These are phyloP conservation scores for Aspergillus sp. DNA, from an alignment of 2,329 filamentous ascomycete species.

Conservation along the genomic window DNA sequence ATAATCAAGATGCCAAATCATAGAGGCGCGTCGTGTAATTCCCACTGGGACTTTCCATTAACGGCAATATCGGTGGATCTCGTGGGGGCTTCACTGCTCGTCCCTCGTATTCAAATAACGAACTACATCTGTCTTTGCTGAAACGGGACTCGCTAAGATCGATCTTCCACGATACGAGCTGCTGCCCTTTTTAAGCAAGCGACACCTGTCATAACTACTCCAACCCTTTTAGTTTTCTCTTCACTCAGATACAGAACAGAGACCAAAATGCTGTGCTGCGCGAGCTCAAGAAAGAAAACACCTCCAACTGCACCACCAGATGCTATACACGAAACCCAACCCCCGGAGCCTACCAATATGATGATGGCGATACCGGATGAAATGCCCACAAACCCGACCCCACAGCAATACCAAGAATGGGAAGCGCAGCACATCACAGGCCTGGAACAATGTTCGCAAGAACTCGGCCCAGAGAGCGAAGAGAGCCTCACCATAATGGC, in stretches of 20 bases:
- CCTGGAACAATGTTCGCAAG: neutral
- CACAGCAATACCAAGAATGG: neutral
- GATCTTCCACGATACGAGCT: neutral
- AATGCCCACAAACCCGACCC: neutral
- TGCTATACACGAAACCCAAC: neutral
- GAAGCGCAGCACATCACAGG: neutral
- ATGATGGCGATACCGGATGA: neutral
- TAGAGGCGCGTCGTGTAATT: too few relatives aligned
- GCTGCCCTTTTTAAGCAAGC: neutral
- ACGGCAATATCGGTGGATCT: too few relatives aligned
- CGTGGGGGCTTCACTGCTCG: too few relatives aligned
- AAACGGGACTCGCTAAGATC: neutral
- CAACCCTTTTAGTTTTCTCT: rapidly evolving
- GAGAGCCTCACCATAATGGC: neutral
- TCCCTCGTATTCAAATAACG: neutral
- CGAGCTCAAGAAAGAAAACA: too few relatives aligned
- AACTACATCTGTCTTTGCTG: neutral
- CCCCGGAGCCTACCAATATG: too few relatives aligned
- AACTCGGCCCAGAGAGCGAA: neutral
- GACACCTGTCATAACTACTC: neutral
- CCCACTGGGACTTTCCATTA: too few relatives aligned
- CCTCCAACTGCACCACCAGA: too few relatives aligned
- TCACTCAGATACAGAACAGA: rapidly evolving
- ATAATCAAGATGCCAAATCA: too few relatives aligned
- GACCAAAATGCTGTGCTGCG: too few relatives aligned